Evolutionary conservation across 495 filamentous ascomycete genomes (phyloP).

Genomic region (Aspergillus sparsus): DNA sequence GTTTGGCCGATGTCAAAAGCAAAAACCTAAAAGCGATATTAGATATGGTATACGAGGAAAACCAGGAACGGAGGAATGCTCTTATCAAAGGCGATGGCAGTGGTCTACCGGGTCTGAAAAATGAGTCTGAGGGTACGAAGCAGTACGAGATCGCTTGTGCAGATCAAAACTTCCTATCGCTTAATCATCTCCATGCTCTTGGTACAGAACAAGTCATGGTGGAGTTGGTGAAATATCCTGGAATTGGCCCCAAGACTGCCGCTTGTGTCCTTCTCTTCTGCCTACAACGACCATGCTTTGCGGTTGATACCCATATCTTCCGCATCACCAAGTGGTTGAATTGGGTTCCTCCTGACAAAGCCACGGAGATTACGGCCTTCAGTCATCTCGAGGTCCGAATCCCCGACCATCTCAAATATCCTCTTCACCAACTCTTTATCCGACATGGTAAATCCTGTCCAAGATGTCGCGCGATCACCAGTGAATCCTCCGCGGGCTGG

Average conservation of each 20-base stretch:
- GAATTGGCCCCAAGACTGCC: constrained; percentile 90
- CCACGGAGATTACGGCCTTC: constrained; percentile 70
- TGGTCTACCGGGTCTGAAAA: not conserved
- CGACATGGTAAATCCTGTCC: constrained; percentile 80
- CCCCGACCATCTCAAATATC: constrained; percentile 85
- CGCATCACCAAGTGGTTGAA: constrained; percentile 80
- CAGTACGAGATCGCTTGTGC: constrained; percentile 54
- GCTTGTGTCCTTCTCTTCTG: constrained; percentile 84
- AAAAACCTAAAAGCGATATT: constrained; percentile 80
- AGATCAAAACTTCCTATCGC: constrained; percentile 60
- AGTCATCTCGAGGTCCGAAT: constrained; percentile 78
- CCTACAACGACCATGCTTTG: constrained; percentile 73
- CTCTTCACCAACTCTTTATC: constrained; percentile 84
- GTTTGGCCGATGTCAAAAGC: constrained; percentile 67
- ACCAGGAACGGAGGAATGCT: constrained; percentile 49
- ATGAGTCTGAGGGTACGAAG: constrained; percentile 42
- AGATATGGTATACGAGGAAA: constrained; percentile 74
- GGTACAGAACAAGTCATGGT: constrained; percentile 68
- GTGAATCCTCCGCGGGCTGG: constrained; percentile 47
- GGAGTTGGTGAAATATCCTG: constrained; percentile 73
- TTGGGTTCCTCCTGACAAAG: constrained; percentile 68
- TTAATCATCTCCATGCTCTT: constrained; percentile 76
- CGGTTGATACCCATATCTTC: constrained; percentile 84
- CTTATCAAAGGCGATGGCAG: constrained; percentile 29
- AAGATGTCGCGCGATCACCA: constrained; percentile 66